A percentile compares a stretch with the other conserved stretches of the same genome.
Conservation (phyloP, 495 filamentous ascomycete species). For the Penicillium malachiteum region DNA sequence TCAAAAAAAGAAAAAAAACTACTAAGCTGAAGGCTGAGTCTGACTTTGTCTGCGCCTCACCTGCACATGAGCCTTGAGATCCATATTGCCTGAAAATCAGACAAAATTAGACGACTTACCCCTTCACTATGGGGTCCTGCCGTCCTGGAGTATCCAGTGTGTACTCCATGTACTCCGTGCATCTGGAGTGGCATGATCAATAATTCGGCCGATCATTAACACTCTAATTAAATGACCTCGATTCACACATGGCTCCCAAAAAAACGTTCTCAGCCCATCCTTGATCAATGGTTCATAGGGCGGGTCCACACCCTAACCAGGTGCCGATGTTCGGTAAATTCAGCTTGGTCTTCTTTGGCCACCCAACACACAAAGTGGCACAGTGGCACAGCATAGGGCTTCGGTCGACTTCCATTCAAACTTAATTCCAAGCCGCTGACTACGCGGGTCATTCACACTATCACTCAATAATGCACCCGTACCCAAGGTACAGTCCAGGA, state of each 20-base stretch:
- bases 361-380: neutral
- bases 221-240: neutral
- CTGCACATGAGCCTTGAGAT: neutral
- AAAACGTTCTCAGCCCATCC: no score
- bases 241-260: no score
- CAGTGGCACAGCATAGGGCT: neutral
- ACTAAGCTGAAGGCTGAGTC: slow-evolving; percentile 19
- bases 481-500: neutral
- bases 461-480: neutral
- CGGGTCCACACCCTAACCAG: neutral
- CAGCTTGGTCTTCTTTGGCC: neutral
- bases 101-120: neutral
- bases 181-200: neutral
- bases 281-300: neutral
- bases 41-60: slow-evolving; percentile 16
- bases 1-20: neutral
- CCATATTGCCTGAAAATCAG: neutral
- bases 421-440: slow-evolving; percentile 1
- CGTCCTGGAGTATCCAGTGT: no score
- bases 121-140: no score
- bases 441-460: neutral
- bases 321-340: neutral
- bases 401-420: neutral
- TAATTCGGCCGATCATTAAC: slow-evolving; percentile 2
- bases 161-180: neutral